Evolutionary conservation across 1,284 basidiomycete species (phyloP), one percentile per base, ranked within the genome.

Genomic region (Sparassis latifolia): DNA sequence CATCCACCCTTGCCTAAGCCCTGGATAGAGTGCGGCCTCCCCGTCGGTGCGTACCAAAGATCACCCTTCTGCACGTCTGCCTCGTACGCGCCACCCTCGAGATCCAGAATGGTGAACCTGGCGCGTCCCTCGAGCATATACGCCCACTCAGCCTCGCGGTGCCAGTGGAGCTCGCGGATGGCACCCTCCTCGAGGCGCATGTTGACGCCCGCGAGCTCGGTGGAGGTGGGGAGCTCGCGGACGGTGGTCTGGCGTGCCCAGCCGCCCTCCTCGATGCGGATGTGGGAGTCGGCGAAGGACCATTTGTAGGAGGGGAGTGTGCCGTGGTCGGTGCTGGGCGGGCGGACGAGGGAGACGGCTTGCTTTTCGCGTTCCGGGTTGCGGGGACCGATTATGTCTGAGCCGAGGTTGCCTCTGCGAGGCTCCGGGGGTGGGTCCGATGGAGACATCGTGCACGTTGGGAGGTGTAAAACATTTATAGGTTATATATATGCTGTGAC

Each of bases 101-200:
- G 52, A 58, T 84, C 77, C 5, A 87, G 74, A 3, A 79, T 67
- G 1, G 82, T 75, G 39, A 89, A 68, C 61, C 83, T 79, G 1
- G 76, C 77, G 10, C 69, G 69, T 43, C 84, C 84, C 58, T 75
- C 78, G 38, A 85, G 60, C 29, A 85, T 71, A 52, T 82, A 84
- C 1, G 78, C 79, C 83, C 82, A 84, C 78, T 81, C 47, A 30
- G 27, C 46, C 46, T 41, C 40, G 31, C 39, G 38, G 28, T 43
- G 39, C 31, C 33, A 46, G 30, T n/a, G 39, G 10, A 58, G 69
- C 38, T 60, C 79, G 79, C 82, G 76, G 58, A 83, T 67, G 4
- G 79, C 79, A 28, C 82, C 84, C 44, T 77, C 66, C 59, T 82
- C 74, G 38, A 86, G 66, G 29, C 82, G 75, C 82, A 85, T 84